A percentile compares a stretch with the other conserved stretches of the same genome.
These are phyloP conservation scores for Powellomyces hirtus DNA, from an alignment of 192 early-diverging fungal genomes.

Conservation along the genomic window DNA sequence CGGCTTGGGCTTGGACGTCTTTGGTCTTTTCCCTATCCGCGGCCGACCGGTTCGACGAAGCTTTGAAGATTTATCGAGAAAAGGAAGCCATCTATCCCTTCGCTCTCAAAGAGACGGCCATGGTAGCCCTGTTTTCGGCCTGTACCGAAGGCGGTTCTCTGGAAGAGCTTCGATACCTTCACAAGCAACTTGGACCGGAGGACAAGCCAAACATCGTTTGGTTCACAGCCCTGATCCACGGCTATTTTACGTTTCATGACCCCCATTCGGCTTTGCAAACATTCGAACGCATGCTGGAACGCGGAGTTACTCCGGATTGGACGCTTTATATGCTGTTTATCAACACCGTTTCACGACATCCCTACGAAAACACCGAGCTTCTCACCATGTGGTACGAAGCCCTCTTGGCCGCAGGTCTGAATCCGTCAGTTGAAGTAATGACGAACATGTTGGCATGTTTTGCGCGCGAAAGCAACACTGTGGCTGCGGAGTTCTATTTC, in stretches of 20 bases:
- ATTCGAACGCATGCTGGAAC: constrained; percentile 10
- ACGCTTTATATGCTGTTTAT: constrained; percentile 14
- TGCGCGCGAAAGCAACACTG: constrained; percentile 11
- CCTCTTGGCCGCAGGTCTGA: not conserved
- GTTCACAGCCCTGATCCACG: constrained; percentile 4
- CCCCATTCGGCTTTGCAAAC: not conserved
- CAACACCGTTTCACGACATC: not conserved
- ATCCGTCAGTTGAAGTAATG: constrained; percentile 5
- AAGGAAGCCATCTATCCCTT: not conserved
- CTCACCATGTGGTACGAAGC: constrained; percentile 18
- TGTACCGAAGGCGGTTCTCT: not conserved
- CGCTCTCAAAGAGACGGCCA: not conserved
- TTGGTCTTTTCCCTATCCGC: not conserved
- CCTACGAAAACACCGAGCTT: constrained; percentile 4
- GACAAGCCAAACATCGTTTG: not conserved
- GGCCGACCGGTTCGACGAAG: constrained; percentile 1
- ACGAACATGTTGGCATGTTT: constrained; percentile 21
- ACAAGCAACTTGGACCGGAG: not conserved
- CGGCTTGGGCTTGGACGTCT: too few relatives aligned
- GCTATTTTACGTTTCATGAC: not conserved
- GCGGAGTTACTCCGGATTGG: not conserved
- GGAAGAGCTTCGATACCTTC: not conserved
- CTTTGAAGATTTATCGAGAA: not conserved
- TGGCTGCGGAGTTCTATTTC: not conserved
- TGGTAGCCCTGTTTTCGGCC: not conserved